Evolutionary conservation across 179 eudicot genomes (phyloP), one percentile per base, ranked within the genome.

Genomic region (Spergularia azorica): DNA sequence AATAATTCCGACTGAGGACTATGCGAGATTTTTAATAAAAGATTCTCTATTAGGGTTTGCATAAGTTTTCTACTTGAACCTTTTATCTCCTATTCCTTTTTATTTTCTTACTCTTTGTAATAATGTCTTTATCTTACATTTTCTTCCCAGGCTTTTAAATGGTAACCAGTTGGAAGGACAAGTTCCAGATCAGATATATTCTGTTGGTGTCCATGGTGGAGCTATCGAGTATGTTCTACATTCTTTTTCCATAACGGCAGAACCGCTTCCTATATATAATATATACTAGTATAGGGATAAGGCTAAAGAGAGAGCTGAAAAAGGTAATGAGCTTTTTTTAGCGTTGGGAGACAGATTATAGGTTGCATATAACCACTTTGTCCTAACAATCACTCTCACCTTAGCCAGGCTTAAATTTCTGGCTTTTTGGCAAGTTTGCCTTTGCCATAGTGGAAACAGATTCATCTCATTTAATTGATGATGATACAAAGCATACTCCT

Each of bases 161-260:
- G 90, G 81, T 86, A 95, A 95, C 80, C 81, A 76, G 76, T 79
- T 95, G 80, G 92, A 89, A 81, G 99, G 99, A 32, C 88, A 60
- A 85, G 99, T 95, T 21, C 97, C 99, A 20, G 97, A 93, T 81
- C 89, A 89, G 71, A 89, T 95, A 76, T 93, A 90, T 85, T 91
- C 99, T 2, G 75, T 95, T 78, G 98, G 95, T 51, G 97, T 95
- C 71, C 99, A 93, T 80, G 99, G 99, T 83, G 99, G 99, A 78
- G 86, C 91, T 72, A 93, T 95, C 21, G 99, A 95, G 99, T 95
- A 95, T 74, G 92, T 89, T 32, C 62, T 21, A 9, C 73, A 67
- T 52, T 62, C 17, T 38, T 70, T 4, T 0, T 17, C 26, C 14
- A 16, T 20, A 66, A 66, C 38, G 17, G 21, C 57, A 17, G 0